These are phyloP conservation scores for Leishmania amazonensis DNA, from an alignment of 208 protist genomes.

Conservation along the genomic window DNA sequence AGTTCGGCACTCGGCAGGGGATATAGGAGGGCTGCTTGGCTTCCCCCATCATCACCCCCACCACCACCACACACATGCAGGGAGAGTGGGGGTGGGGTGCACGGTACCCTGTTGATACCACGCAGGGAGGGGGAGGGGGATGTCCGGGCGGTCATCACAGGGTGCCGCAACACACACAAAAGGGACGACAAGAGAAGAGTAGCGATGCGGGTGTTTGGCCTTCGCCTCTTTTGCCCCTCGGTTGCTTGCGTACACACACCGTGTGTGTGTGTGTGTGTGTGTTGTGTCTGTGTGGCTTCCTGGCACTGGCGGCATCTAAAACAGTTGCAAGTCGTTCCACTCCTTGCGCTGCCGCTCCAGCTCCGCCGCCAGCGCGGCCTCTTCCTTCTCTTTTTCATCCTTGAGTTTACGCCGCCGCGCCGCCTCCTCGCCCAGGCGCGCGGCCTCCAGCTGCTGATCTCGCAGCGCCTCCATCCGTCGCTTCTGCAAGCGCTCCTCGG, in stretches of 20 bases:
- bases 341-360: conserved; percentile 83
- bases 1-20: background rate
- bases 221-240: too few species aligned
- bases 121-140: background rate
- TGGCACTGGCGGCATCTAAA: conserved; percentile 25
- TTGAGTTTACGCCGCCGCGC: conserved; percentile 57
- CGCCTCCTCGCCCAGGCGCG: conserved; percentile 77
- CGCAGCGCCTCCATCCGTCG: conserved; percentile 53
- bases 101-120: background rate
- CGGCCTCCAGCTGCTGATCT: conserved; percentile 78
- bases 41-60: background rate
- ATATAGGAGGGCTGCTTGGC: background rate
- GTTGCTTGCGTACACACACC: background rate
- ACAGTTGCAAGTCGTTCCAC: conserved; percentile 76
- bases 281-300: background rate
- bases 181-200: background rate
- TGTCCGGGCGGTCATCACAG: too few species aligned
- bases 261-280: background rate
- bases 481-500: conserved; percentile 57
- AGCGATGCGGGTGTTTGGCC: too few species aligned
- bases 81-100: background rate
- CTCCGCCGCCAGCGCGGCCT: conserved; percentile 56
- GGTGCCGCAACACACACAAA: background rate
- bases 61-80: background rate
- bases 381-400: conserved; percentile 56